Base-by-base conservation (phyloP, 768 basidiomycete genomes). In the Mycena galopus region DNA sequence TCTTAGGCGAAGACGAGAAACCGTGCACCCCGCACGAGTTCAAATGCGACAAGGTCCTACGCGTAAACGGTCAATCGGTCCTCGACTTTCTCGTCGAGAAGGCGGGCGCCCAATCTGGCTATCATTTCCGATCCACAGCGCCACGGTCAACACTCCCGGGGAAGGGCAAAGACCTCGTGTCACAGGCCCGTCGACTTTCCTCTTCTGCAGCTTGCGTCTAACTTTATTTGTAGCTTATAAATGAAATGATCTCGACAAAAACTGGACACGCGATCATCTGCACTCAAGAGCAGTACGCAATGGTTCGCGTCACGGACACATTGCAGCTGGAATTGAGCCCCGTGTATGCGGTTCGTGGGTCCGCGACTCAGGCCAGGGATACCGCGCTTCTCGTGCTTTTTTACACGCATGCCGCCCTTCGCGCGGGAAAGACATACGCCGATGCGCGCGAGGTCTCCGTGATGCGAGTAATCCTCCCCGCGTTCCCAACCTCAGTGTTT, bases 21-120 rank as follows among this genome's bases (percentile, higher is more conserved):
- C n/a, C n/a, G 11, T 55, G 44, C 47, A 60, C 67, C 44, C 67
- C 67, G n/a, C 67, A 69, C 29, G 59, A 61, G 50, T 69, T 69
- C 58, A 69, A 69, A 23, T 47, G 67, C 19, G 50, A 35, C 50
- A 55, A 42, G 27, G 47, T 33, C 35, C 60, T 69, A 27, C 67
- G 27, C 29, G 67, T 61, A 50, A 2, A 32, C 16, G 27, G 9
- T 23, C 2, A 42, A 32, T 69, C 67, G 27, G 51, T 55, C 23
- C 67, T 69, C 50, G 51, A 69, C 29, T 69, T 53, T 62, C 59
- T 69, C 37, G 23, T 53, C 3, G 50, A 69, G 33, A 47, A 55
- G 30, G 42, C 65, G 25, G 55, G 32, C 55, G 29, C 14, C 59
- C 10, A 0, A 59, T 50, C 23, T 11, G 50, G 50, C 33, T 68